Evolutionary conservation across 345 rosid genomes (phyloP).

Genomic region (Cochlearia excelsa): DNA sequence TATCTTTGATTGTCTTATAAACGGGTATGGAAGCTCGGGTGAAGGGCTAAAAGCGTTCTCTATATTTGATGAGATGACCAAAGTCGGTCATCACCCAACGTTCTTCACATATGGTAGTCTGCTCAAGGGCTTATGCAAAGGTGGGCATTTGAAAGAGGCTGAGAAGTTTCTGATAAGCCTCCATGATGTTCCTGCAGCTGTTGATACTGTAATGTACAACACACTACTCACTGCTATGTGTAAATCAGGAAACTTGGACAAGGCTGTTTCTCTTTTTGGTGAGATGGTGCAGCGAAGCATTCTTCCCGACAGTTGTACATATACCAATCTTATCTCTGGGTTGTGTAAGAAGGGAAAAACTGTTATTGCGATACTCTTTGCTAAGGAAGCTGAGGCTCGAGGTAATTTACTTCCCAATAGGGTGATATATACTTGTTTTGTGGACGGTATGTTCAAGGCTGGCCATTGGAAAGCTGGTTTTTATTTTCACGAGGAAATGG

Average conservation of each 20-base stretch:
- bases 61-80: slow-evolving; percentile 74
- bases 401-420: slow-evolving; percentile 41
- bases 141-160: slow-evolving; percentile 60
- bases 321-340: slow-evolving; percentile 61
- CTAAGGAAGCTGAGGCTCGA: slow-evolving; percentile 47
- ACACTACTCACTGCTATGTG: slow-evolving; percentile 60
- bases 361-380: slow-evolving; percentile 62
- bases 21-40: slow-evolving; percentile 57
- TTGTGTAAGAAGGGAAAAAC: slow-evolving; percentile 66
- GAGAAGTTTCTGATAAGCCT: slow-evolving; percentile 55
- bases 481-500: slow-evolving; percentile 48
- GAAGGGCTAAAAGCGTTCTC: slow-evolving; percentile 58
- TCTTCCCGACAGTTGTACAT: slow-evolving; percentile 67
- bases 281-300: slow-evolving; percentile 60
- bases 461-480: slow-evolving; percentile 59
- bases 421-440: slow-evolving; percentile 56
- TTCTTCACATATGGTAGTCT: slow-evolving; percentile 70
- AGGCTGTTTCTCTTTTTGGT: slow-evolving; percentile 57
- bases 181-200: slow-evolving; percentile 52
- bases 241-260: slow-evolving; percentile 54
- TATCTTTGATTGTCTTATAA: slow-evolving; percentile 67
- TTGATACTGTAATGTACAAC: slow-evolving; percentile 66
- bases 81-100: slow-evolving; percentile 59
- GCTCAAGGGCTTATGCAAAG: slow-evolving; percentile 79
- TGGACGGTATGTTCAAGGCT: slow-evolving; percentile 68